Conservation (phyloP, 176 grass and related monocot genomes). For the Paspalum notatum region DNA sequence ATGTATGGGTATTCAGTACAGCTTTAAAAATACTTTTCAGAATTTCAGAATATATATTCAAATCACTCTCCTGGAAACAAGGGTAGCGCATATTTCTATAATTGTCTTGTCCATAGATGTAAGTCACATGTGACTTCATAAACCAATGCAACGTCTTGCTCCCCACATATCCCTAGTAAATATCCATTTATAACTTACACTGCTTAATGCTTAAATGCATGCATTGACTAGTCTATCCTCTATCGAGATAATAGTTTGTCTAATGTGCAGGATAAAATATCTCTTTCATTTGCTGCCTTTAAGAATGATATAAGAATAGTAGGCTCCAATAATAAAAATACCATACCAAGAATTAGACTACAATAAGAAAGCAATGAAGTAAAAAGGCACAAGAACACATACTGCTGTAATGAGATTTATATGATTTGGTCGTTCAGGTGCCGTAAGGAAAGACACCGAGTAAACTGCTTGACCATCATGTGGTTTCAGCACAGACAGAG, state of each 20-base stretch:
- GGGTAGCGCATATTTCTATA: background rate
- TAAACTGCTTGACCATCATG: slow-evolving; percentile 84
- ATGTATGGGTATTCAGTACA: slow-evolving; percentile 12
- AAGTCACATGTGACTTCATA: background rate
- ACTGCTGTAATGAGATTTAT: slow-evolving; percentile 97
- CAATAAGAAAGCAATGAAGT: slow-evolving; percentile 9
- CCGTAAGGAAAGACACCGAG: slow-evolving; percentile 80
- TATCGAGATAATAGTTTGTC: background rate
- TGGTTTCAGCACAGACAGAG: slow-evolving; percentile 69
- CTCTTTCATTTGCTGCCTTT: background rate
- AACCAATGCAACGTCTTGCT: background rate
- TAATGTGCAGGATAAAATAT: background rate
- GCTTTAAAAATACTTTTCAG: background rate
- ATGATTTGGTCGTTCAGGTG: slow-evolving; percentile 78
- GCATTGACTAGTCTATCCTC: background rate
- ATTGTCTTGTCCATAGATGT: too few relatives aligned
- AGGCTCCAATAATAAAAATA: background rate
- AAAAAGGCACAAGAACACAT: slow-evolving; percentile 37
- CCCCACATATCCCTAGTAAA: background rate
- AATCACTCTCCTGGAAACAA: background rate
- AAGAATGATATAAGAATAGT: background rate
- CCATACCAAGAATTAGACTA: background rate
- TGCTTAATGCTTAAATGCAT: background rate
- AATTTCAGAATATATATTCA: background rate
- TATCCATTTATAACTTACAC: too few relatives aligned